Evolutionary conservation across 768 basidiomycete species (phyloP), one percentile per base, ranked within the genome.

Genomic region (Mycena galericulata): DNA sequence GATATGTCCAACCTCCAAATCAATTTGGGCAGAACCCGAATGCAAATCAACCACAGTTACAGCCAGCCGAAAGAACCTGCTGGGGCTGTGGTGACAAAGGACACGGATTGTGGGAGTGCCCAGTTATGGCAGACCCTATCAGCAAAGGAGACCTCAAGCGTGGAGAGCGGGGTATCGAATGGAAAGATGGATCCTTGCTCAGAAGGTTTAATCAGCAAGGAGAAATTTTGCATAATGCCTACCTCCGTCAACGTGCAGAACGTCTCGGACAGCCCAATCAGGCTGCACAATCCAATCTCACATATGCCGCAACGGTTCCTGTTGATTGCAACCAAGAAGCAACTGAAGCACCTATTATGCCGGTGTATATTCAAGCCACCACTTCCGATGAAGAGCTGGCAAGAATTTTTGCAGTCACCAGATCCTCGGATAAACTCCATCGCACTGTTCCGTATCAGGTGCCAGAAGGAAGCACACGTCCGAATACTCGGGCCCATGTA

Each of bases 111-210:
- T 66, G 57, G 40, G 62, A 63, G 54, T 63, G 62, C 36, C 40
- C 62, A 24, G 10, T 8, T 11, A 63, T 63, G 50, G 62, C 62
- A 8, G 62, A 63, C 24, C 27, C 51, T 3, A 34, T 63, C 4
- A 2, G 11, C 20, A 51, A 32, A 10, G 62, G 62, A 14, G 62
- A 63, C 11, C 18, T 63, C 11, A 17, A 26, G 3, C 36, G 51
- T 4, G 62, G 62, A 2, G 62, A 63, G 1, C 38, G 51, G 0
- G 62, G 62, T 3, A n/a, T 63, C n/a, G 62, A 63, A 54, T 63
- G 62, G 62, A 22, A 29, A 15, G 62, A 63, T 34, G 51, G 62
- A 10, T 11, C 12, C 20, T 8, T 63, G 18, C 62, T 63, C 1
- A 24, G 62, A 22, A 20, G 62, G 24, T 63, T 32, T 26, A 46